Conservation (phyloP, 1,139 yeast species). For the Blastobotrys serpentis region DNA sequence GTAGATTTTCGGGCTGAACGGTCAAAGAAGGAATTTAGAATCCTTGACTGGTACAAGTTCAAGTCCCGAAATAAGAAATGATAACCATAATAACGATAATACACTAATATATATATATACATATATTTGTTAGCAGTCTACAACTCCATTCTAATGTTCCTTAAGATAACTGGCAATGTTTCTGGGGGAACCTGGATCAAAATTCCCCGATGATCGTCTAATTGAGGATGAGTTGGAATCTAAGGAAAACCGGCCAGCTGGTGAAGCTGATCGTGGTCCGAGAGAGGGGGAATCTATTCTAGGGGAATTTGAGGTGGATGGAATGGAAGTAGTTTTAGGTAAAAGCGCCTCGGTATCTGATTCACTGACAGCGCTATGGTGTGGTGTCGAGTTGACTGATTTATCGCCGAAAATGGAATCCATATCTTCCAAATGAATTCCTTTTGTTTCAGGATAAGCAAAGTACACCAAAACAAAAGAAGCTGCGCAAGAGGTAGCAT, state of each 20-base stretch:
- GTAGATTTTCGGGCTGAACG: slow-evolving; percentile 14
- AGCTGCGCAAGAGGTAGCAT: slow-evolving; percentile 70
- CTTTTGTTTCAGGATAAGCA: slow-evolving; percentile 86
- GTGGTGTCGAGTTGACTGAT: slow-evolving; percentile 38
- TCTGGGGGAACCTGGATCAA: slow-evolving; percentile 8
- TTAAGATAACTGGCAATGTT: slow-evolving; percentile 4
- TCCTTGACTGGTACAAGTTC: slow-evolving; percentile 28
- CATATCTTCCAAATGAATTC: slow-evolving; percentile 85
- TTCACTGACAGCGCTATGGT: slow-evolving; percentile 13
- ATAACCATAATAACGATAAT: not conserved
- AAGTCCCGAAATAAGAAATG: slow-evolving; percentile 10
- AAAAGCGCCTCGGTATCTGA: slow-evolving; percentile 3
- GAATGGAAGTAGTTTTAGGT: slow-evolving; percentile 3
- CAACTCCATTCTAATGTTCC: not conserved
- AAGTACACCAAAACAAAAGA: slow-evolving; percentile 68
- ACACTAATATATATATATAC: too few species aligned
- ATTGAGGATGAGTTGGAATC: not conserved
- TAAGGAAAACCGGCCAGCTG: slow-evolving; percentile 6
- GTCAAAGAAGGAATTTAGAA: slow-evolving; percentile 13
- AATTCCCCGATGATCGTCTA: slow-evolving; percentile 6
- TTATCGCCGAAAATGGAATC: slow-evolving; percentile 75
- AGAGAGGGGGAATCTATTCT: not conserved
- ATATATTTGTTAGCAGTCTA: not conserved
- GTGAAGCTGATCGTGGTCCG: slow-evolving; percentile 1
- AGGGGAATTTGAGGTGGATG: slow-evolving; percentile 2